These are phyloP conservation scores for Eucalyptus pauciflora DNA, from an alignment of 345 rosid genomes.

Conservation along the genomic window DNA sequence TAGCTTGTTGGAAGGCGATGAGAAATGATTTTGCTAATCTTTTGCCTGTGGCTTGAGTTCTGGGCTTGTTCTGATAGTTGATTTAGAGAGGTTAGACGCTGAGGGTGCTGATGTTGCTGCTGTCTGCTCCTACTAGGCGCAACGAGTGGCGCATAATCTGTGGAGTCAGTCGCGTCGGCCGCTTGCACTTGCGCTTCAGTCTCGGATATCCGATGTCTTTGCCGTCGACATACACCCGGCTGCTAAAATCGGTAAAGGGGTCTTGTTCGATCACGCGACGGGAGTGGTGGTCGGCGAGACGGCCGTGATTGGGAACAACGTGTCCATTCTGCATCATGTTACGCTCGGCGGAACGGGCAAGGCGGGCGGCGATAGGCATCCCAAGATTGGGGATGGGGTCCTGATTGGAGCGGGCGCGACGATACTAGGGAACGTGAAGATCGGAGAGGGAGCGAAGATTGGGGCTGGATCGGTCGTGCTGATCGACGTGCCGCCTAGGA, in stretches of 20 bases:
- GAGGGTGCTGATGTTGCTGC: neutral
- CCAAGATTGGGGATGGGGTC: constrained; percentile 91
- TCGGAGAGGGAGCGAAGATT: constrained; percentile 85
- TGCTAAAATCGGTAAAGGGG: constrained; percentile 80
- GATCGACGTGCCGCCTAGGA: constrained; percentile 63
- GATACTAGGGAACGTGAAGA: constrained; percentile 72
- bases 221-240: constrained; percentile 97
- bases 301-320: constrained; percentile 84
- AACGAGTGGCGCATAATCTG: constrained; percentile 78
- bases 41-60: neutral
- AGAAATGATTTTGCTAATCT: neutral
- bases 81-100: neutral
- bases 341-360: constrained; percentile 94
- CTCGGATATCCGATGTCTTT: constrained; percentile 87
- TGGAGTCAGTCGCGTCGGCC: constrained; percentile 75
- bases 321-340: constrained; percentile 84
- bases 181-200: constrained; percentile 81
- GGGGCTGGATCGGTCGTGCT: constrained; percentile 92
- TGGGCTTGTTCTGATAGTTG: neutral
- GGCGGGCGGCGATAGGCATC: constrained; percentile 73
- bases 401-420: constrained; percentile 94
- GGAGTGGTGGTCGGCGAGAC: constrained; percentile 94
- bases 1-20: neutral
- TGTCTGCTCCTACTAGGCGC: constrained; percentile 39
- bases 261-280: constrained; percentile 86